Conservation (phyloP, 176 grass and related monocot species). For the Poa annua region DNA sequence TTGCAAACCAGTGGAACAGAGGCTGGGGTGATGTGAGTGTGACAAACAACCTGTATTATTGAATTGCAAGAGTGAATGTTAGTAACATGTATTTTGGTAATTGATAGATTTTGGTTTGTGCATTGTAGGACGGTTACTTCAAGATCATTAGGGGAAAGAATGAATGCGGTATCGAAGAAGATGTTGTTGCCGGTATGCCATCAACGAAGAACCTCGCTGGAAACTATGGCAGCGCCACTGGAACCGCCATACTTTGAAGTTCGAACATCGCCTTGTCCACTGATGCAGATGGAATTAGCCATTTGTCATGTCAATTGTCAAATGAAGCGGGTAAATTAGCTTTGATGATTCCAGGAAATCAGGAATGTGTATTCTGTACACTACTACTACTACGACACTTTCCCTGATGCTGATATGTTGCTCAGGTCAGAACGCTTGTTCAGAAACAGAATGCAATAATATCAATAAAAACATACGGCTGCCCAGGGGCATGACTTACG, state of each 20-base stretch:
- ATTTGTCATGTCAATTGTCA: neutral
- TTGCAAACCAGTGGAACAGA: conserved; percentile 96
- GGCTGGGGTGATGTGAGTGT: conserved; percentile 91
- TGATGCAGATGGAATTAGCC: conserved; percentile 6
- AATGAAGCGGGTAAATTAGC: conserved; percentile 10
- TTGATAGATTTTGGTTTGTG: conserved; percentile 19
- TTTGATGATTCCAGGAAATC: neutral
- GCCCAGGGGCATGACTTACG: neutral
- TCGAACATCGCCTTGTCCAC: conserved; percentile 19
- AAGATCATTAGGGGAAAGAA: conserved; percentile 78
- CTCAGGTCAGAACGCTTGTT: neutral
- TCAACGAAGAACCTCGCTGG: conserved; percentile 62
- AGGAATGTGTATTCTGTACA: conserved; percentile 26
- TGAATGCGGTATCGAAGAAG: conserved; percentile 91
- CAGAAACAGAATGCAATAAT: neutral
- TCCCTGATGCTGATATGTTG: neutral
- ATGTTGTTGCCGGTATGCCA: conserved; percentile 74
- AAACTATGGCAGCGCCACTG: conserved; percentile 20
- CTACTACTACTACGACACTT: neutral
- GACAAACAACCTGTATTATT: neutral
- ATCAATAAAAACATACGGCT: neutral
- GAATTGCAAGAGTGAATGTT: neutral
- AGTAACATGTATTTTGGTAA: neutral
- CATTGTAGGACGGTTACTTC: conserved; percentile 84
- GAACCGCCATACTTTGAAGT: conserved; percentile 22